Percentiles rank a stretch among this genome's conserved stretches.
Conservation (phyloP, 169 alveolate species). For the Miamiensis avidus region DNA sequence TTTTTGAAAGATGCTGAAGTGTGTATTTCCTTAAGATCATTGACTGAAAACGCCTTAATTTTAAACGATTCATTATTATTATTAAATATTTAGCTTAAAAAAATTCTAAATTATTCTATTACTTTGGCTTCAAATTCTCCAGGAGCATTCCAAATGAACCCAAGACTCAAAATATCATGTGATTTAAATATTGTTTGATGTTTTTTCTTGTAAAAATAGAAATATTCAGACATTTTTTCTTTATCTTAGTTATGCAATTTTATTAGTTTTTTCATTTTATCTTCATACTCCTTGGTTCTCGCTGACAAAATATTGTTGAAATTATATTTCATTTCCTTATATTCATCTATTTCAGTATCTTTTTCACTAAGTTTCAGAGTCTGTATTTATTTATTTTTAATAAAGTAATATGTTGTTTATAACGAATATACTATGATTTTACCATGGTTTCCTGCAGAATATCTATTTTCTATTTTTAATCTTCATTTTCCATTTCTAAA, state of each 20-base stretch:
- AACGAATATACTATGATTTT: too few species aligned
- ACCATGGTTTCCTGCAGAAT: background rate
- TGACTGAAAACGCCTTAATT: too few species aligned
- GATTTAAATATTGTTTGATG: background rate
- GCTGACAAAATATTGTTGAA: background rate
- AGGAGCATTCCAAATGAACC: background rate
- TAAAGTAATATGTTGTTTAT: background rate
- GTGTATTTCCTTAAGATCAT: too few species aligned
- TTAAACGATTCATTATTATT: too few species aligned
- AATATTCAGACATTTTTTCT: background rate
- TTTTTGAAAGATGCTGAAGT: background rate
- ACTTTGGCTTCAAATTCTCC: background rate
- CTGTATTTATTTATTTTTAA: background rate
- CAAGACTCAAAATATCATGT: background rate
- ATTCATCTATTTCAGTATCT: background rate
- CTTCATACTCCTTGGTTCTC: background rate
- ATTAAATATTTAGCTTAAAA: too few species aligned
- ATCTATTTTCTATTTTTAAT: background rate
- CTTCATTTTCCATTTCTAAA: background rate
- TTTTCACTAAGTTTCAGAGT: background rate
- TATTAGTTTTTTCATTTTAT: background rate
- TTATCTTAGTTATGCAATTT: background rate
- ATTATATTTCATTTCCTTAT: background rate
- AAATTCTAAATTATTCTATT: too few species aligned
- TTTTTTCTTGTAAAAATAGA: background rate